Base-by-base conservation (phyloP, 805 yeast genomes). In the Metschnikowia dekortorum region DNA sequence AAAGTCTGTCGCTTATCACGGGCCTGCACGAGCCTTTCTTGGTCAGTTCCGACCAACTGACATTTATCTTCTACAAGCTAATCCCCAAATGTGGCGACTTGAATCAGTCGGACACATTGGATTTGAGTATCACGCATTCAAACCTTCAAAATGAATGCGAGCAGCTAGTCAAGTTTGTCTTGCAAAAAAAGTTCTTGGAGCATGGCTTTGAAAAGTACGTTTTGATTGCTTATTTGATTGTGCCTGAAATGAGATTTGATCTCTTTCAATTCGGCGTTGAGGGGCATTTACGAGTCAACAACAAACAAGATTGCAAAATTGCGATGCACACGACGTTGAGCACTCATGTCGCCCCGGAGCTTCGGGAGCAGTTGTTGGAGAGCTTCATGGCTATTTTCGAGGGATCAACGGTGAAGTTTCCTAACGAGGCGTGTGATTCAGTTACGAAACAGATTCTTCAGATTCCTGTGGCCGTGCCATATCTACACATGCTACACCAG, bases 41-140 rank as follows among this genome's bases (percentile, higher is more conserved):
- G 18, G 84, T 87, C 0, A 81, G 79, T 60, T 79, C 80, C 6
- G 90, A 84, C n/a, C 91, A 87, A 53, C 86, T 89, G 0, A 81
- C 83, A 0, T 77, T 81, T 2, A 78, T 75, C 43, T 81, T 85
- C 51, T 88, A 80, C 66, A 72, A 75, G 48, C 73, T 87, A n/a
- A 54, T 52, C 0, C 66, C 71, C 1, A 52, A 56, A 3, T 44
- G 51, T 13, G 58, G 62, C 43, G 61, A 46, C 5, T 48, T 61
- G 10, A 52, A 50, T 1, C 48, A 61, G 4, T 54, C 66, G 2
- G 80, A 78, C 35, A 58, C 66, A 10, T 66, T 83, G 46, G 67
- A 67, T 10, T 63, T 84, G 46, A 58, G 54, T 2, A 71, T 83
- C 30, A 57, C 62, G 6, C 84, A 80, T 57, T 68, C 80, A 31